Evolutionary conservation across 179 eudicot species (phyloP), one percentile per base, ranked within the genome.

Genomic region (Patellifolia procumbens): DNA sequence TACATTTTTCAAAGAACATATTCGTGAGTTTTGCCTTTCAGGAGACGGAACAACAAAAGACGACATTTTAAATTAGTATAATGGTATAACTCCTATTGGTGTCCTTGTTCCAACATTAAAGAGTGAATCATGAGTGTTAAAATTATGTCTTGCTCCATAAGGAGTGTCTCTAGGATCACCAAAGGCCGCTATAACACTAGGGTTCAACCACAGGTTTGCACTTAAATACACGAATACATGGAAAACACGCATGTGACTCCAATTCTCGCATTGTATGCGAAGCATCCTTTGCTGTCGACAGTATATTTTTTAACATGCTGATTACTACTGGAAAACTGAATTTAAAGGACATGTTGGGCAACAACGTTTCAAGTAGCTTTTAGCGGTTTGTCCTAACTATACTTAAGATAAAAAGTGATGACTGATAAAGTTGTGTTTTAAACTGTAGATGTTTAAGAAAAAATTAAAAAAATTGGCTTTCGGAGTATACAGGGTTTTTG

Each of bases 1-100:
- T 92, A 69, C 75, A 83, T 15, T 59, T 16, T 32, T 32, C 31
- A 51, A 29, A 67, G 19, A 67, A 75, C 46, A n/a, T n/a, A n/a
- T 35, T 19, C 29, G 68, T 68, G 51, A 43, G 24, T 31, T 15
- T 58, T n/a, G n/a, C n/a, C n/a, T n/a, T n/a, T 53, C 7, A 15
- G 48, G 39, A 29, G 35, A 46, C 48, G 45, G 59, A 68, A 53
- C 62, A 17, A 59, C 43, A 45, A 24, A 13, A 37, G 28, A 26
- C 20, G 49, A 9, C 0, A 1, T 17, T 29, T n/a, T 13, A 35
- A 26, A 46, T 68, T 48, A 15, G 37, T 15, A 4, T 48, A 16
- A 24, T 5, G 43, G 17, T 42, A 39, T 67, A 22, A 48, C 20
- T 26, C 22, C 26, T 48, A 48, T 5, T 31, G 42, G 32, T 11